phyloP scores from a whole-genome alignment of 2,329 filamentous ascomycete species.

The Cytospora piceicola region DNA sequence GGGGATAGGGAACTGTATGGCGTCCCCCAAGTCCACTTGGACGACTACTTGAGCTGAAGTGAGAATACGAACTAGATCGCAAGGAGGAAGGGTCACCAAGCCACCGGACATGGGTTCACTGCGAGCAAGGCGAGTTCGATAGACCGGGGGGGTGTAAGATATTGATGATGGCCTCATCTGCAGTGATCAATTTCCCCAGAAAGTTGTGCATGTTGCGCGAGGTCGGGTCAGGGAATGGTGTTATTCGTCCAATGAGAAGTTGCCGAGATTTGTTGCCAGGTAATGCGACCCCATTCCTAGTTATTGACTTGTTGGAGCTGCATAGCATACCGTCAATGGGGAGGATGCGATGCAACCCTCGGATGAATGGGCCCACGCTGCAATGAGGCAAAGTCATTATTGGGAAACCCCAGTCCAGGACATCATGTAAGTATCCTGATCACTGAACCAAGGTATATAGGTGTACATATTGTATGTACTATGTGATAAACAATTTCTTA shows the following conservation, averaged over 20 bases:
- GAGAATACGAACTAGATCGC: slow-evolving; percentile 16
- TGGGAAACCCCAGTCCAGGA: slow-evolving; percentile 2
- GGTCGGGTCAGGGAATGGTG: slow-evolving; percentile 2
- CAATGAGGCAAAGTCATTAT: slow-evolving; percentile 12
- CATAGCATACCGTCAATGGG: background rate
- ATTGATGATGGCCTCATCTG: slow-evolving; percentile 26
- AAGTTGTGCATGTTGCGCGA: slow-evolving; percentile 16
- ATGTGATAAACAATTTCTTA: background rate
- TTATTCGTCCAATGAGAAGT: slow-evolving; percentile 13
- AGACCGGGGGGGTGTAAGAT: slow-evolving; percentile 12
- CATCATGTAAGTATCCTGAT: background rate
- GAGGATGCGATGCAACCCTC: slow-evolving; percentile 13
- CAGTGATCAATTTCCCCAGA: slow-evolving; percentile 11
- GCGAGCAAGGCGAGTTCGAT: background rate
- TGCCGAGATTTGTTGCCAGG: slow-evolving; percentile 12
- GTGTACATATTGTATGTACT: no score
- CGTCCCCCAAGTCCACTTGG: background rate
- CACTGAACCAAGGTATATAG: background rate
- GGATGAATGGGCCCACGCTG: slow-evolving; percentile 8
- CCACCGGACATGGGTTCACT: slow-evolving; percentile 20
- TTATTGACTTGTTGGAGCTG: slow-evolving; percentile 12
- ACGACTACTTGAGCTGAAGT: background rate
- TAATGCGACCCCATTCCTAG: background rate
- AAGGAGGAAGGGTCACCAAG: slow-evolving; percentile 13
- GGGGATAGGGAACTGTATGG: slow-evolving; percentile 9